phyloP scores from a whole-genome alignment of 371 early-diverging fungal species.

The Circinella minor region DNA sequence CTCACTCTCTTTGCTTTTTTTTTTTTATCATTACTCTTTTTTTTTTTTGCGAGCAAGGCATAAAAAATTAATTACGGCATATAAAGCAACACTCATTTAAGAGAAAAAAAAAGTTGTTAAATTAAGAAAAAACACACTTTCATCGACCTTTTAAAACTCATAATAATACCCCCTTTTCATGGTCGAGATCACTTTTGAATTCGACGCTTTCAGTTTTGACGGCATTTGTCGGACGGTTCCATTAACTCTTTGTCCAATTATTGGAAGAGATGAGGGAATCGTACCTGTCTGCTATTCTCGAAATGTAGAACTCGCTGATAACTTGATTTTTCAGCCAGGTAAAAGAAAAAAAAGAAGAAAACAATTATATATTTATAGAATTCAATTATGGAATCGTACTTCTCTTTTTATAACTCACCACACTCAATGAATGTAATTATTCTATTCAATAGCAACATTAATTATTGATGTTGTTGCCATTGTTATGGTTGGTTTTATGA shows the following conservation, averaged over 20 bases:
- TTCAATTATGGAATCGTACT: no score
- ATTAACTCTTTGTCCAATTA: slow-evolving; percentile 87
- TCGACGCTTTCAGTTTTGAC: slow-evolving; percentile 70
- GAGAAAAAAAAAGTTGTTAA: no score
- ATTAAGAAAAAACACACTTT: no score
- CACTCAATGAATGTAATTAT: not conserved
- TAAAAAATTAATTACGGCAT: no score
- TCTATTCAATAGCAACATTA: slow-evolving; percentile 55
- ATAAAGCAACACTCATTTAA: no score
- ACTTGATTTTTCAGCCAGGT: slow-evolving; percentile 92
- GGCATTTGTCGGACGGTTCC: slow-evolving; percentile 83
- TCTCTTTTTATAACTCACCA: not conserved
- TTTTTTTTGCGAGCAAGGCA: no score
- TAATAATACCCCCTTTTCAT: slow-evolving; percentile 15
- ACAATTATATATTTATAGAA: no score
- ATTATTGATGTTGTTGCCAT: slow-evolving; percentile 85
- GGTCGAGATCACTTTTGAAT: slow-evolving; percentile 46
- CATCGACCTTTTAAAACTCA: no score
- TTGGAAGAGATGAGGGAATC: slow-evolving; percentile 75
- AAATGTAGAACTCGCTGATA: slow-evolving; percentile 81
- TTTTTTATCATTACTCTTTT: no score
- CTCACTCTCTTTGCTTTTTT: no score
- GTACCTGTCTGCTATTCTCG: slow-evolving; percentile 94
- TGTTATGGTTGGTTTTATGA: slow-evolving; percentile 91
- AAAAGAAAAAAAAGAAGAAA: slow-evolving; percentile 18